These are phyloP conservation scores for Backusella parvicylindrica DNA, from an alignment of 192 early-diverging fungal species.

Conservation along the genomic window DNA sequence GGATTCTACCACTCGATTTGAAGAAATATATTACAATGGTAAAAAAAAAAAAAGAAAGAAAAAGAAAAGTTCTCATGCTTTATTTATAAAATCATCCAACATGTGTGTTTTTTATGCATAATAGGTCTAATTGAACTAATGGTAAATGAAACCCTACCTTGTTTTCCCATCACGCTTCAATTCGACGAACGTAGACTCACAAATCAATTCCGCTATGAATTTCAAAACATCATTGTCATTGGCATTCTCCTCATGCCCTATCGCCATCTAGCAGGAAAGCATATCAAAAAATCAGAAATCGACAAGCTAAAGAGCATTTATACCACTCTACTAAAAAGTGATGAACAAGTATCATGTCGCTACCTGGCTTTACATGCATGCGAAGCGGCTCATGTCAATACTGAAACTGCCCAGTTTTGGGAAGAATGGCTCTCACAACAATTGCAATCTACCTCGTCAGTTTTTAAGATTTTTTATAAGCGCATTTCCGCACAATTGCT, in stretches of 20 bases:
- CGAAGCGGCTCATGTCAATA: neutral
- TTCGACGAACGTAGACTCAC: slow-evolving; percentile 37
- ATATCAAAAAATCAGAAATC: slow-evolving; percentile 34
- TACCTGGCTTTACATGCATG: slow-evolving; percentile 15
- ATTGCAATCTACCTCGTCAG: slow-evolving; percentile 1
- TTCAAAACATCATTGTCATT: slow-evolving; percentile 39
- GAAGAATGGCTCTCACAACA: slow-evolving; percentile 15
- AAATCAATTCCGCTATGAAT: slow-evolving; percentile 37
- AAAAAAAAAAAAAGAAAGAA: neutral
- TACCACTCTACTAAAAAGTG: slow-evolving; percentile 35
- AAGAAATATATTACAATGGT: neutral
- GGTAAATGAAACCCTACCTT: neutral
- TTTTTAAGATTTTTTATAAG: slow-evolving; percentile 12
- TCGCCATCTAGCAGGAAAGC: slow-evolving; percentile 33
- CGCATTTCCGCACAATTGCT: neutral
- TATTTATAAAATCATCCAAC: too few relatives aligned
- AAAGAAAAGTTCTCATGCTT: too few relatives aligned
- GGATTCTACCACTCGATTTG: neutral
- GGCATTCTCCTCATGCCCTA: slow-evolving; percentile 37
- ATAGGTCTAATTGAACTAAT: neutral
- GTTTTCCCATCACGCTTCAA: slow-evolving; percentile 28
- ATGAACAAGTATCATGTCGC: slow-evolving; percentile 2
- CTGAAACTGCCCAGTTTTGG: slow-evolving; percentile 11
- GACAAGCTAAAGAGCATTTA: slow-evolving; percentile 35
- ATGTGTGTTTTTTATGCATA: too few relatives aligned